Evolutionary conservation across 2,329 filamentous ascomycete species (phyloP).

Genomic region (Phialemoniopsis sp.): DNA sequence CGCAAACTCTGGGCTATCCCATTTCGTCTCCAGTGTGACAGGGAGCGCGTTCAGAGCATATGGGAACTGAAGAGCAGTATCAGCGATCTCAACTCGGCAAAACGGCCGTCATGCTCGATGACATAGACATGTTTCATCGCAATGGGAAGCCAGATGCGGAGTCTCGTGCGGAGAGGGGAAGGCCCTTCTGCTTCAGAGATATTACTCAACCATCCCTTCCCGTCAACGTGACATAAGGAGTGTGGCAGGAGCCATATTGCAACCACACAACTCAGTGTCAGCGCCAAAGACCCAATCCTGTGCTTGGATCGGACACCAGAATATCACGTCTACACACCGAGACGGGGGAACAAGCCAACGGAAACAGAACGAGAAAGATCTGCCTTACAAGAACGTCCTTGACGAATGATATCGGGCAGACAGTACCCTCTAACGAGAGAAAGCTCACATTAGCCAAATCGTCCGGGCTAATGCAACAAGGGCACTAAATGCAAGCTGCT

Average conservation of each 20-base stretch:
- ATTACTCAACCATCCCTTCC: no score
- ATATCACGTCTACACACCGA: constrained; percentile 4
- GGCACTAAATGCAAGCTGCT: constrained; percentile 7
- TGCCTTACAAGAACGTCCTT: constrained; percentile 74
- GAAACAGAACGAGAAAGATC: constrained; percentile 13
- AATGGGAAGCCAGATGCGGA: no score
- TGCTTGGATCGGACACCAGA: not conserved
- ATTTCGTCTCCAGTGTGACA: constrained; percentile 58
- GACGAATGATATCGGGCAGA: constrained; percentile 81
- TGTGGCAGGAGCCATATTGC: no score
- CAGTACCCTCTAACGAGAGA: constrained; percentile 65
- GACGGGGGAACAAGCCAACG: constrained; percentile 10
- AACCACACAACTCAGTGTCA: no score
- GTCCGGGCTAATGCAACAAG: constrained; percentile 23
- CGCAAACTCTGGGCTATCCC: constrained; percentile 61
- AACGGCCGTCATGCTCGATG: no score
- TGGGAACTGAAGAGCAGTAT: constrained; percentile 56
- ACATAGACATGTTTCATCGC: no score
- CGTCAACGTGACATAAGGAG: no score
- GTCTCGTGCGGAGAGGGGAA: no score
- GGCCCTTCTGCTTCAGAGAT: no score
- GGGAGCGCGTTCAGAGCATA: constrained; percentile 69
- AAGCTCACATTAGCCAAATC: constrained; percentile 33
- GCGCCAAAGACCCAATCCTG: no score
- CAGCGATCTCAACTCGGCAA: constrained; percentile 1